Evolutionary conservation across 768 basidiomycete species (phyloP).

Genomic region (Leucosporidium creatinivorum): DNA sequence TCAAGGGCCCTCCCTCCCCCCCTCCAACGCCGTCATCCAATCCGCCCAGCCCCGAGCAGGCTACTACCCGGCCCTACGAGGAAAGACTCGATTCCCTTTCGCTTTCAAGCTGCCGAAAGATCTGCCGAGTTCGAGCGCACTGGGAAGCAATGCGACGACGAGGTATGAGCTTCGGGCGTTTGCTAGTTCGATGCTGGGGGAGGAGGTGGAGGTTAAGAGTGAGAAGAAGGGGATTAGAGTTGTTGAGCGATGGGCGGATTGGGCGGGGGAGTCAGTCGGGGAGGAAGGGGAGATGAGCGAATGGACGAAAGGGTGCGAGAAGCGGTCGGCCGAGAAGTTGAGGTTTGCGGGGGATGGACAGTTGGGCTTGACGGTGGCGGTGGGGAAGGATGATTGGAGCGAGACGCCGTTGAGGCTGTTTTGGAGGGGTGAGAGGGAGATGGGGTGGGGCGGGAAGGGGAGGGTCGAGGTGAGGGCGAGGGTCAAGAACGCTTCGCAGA

Average conservation of each 20-base stretch:
- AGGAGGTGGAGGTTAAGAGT: conserved; percentile 23
- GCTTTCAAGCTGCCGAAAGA: conserved; percentile 24
- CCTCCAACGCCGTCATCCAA: conserved; percentile 31
- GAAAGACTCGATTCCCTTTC: conserved; percentile 35
- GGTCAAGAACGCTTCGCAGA: conserved; percentile 30
- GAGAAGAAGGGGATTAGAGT: conserved; percentile 22
- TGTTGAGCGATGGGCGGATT: conserved; percentile 36
- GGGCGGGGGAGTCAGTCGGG: conserved; percentile 21
- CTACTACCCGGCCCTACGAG: conserved; percentile 32
- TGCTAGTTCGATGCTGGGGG: conserved; percentile 17
- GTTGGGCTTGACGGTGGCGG: conserved; percentile 14
- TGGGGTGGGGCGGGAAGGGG: conserved; percentile 8
- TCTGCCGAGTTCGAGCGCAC: conserved; percentile 29
- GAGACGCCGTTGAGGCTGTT: conserved; percentile 27
- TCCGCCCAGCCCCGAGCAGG: conserved; percentile 9
- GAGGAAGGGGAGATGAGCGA: conserved; percentile 19
- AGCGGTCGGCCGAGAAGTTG: conserved; percentile 8
- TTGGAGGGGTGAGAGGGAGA: conserved; percentile 25
- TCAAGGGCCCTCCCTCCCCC: conserved; percentile 32
- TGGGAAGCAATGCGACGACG: conserved; percentile 30
- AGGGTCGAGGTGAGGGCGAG: conserved; percentile 14
- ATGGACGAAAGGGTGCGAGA: conserved; percentile 14
- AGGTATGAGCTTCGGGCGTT: conserved; percentile 33
- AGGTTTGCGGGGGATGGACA: conserved; percentile 17
- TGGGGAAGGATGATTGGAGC: conserved; percentile 17